phyloP scores from a whole-genome alignment of 257 asterid species.

The Capsicum baccatum region DNA sequence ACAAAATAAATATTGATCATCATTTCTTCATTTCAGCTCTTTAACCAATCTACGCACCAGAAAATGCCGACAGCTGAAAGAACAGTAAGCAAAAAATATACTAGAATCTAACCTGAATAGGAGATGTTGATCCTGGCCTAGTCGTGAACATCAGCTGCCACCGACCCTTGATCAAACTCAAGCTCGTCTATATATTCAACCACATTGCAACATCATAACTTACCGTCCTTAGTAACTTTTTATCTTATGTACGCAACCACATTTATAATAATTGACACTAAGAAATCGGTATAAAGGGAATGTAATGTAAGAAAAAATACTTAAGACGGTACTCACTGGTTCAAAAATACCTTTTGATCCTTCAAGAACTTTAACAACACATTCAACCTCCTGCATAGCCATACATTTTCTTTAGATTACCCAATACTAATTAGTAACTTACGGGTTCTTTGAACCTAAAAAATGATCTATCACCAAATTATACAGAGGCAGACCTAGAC shows the following conservation, averaged over 20 bases:
- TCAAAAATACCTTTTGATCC: conserved; percentile 64
- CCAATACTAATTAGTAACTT: no score
- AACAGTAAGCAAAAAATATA: background rate
- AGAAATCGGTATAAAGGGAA: background rate
- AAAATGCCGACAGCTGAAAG: background rate
- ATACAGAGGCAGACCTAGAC: no score
- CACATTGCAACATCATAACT: background rate
- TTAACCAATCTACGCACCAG: background rate
- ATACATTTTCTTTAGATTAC: background rate
- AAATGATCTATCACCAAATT: no score
- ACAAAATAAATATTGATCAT: background rate
- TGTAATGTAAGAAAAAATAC: background rate
- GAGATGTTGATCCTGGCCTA: conserved; percentile 92
- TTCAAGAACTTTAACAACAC: conserved; percentile 77
- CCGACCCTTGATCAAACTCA: conserved; percentile 83
- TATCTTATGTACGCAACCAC: background rate
- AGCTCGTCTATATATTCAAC: conserved; percentile 63
- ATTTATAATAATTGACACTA: background rate
- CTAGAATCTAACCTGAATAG: conserved; percentile 64
- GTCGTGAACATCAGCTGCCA: conserved; percentile 98
- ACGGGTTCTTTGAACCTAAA: no score
- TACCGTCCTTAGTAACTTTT: background rate
- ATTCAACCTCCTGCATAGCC: conserved; percentile 72
- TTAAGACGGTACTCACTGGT: conserved; percentile 61
- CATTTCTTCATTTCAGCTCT: background rate